Percentiles rank a stretch among this genome's conserved stretches.
These are phyloP conservation scores for Digitaria exilis DNA, from an alignment of 202 grass and related monocot species.

Conservation along the genomic window DNA sequence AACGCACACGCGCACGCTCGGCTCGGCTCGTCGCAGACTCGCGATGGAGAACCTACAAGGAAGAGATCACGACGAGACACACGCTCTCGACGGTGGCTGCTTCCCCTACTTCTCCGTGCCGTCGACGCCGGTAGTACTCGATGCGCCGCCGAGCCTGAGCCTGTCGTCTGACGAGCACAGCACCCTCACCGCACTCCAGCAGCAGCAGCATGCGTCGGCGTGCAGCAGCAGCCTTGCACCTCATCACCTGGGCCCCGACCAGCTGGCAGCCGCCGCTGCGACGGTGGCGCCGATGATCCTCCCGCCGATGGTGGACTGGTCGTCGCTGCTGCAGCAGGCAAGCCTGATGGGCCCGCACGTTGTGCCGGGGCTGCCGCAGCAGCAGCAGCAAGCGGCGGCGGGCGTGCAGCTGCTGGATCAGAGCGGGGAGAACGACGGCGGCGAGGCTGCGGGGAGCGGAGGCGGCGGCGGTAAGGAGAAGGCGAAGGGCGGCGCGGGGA, in stretches of 20 bases:
- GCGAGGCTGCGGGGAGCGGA: slow-evolving; percentile 28
- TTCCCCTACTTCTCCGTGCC: slow-evolving; percentile 57
- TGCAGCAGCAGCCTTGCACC: slow-evolving; percentile 13
- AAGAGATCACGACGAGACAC: slow-evolving; percentile 33
- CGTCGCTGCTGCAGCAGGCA: slow-evolving; percentile 43
- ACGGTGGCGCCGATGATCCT: slow-evolving; percentile 13
- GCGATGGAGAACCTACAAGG: slow-evolving; percentile 60
- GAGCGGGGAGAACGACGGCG: slow-evolving; percentile 41
- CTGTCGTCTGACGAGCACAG: slow-evolving; percentile 21
- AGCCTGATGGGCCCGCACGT: not conserved
- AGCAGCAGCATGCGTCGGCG: not conserved
- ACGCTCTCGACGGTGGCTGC: slow-evolving; percentile 9
- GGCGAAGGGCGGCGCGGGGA: slow-evolving; percentile 16
- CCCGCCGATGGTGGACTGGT: slow-evolving; percentile 43
- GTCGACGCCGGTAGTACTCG: slow-evolving; percentile 8
- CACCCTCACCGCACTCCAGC: slow-evolving; percentile 37
- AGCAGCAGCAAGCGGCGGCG: not conserved
- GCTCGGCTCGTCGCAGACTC: not conserved
- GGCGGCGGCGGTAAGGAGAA: slow-evolving; percentile 21
- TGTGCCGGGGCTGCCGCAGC: not conserved
- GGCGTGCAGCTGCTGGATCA: not conserved
- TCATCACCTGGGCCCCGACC: slow-evolving; percentile 19
- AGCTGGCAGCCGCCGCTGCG: not conserved
- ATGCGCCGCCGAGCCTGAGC: not conserved
- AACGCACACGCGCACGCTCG: not conserved